These are phyloP conservation scores for Beauveria varroae DNA, from an alignment of 2,329 filamentous ascomycete genomes.

Conservation along the genomic window DNA sequence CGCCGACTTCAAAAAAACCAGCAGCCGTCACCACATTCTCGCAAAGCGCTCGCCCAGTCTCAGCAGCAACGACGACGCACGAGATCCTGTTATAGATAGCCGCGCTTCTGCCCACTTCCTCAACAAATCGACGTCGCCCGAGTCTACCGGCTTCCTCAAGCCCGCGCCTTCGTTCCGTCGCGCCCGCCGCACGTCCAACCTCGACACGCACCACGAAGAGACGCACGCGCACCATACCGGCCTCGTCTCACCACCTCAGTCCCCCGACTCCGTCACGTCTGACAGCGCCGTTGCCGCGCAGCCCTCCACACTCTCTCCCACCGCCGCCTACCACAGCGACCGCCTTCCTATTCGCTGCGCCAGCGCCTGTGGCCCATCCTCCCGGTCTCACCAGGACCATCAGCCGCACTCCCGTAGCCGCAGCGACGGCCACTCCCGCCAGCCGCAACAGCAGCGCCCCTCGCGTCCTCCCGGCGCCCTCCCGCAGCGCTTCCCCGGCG, in stretches of 20 bases:
- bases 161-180: constrained; percentile 22
- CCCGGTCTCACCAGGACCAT: background rate
- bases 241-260: constrained; percentile 14
- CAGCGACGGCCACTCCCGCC: background rate
- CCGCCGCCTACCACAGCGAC: constrained; percentile 15
- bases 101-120: constrained; percentile 13
- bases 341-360: constrained; percentile 23
- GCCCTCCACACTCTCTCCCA: constrained; percentile 12
- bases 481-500: constrained; percentile 45
- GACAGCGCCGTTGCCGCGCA: constrained; percentile 15
- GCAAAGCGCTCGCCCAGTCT: background rate
- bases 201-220: constrained; percentile 15
- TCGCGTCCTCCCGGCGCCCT: background rate
- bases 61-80: background rate
- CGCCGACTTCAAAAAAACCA: background rate
- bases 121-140: constrained; percentile 40
- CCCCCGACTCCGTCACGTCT: constrained; percentile 13
- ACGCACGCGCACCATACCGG: constrained; percentile 10
- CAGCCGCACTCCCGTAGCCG: constrained; percentile 3
- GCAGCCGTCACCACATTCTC: background rate
- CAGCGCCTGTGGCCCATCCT: constrained; percentile 11
- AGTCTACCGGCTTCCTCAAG: constrained; percentile 36
- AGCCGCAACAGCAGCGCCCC: background rate
- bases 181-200: constrained; percentile 11
- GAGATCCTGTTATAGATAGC: background rate